A percentile compares a stretch with the other conserved stretches of the same genome.
These are phyloP conservation scores for Mortierella hygrophila DNA, from an alignment of 192 early-diverging fungal species.

Conservation along the genomic window DNA sequence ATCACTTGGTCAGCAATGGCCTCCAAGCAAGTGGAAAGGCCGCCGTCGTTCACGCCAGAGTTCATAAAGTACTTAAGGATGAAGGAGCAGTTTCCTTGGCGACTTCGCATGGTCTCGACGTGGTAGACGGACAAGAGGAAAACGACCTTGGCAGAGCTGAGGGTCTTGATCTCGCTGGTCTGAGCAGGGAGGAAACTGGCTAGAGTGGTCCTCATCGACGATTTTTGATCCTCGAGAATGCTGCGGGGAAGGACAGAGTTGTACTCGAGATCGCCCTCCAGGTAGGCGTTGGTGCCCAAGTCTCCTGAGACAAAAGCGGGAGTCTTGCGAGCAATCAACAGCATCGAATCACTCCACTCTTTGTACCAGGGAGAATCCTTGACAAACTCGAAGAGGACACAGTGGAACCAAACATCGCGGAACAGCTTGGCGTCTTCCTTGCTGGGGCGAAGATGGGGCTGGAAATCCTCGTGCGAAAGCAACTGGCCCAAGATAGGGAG, in stretches of 20 bases:
- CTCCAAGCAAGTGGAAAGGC: slow-evolving; percentile 81
- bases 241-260: slow-evolving; percentile 81
- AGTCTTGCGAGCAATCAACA: slow-evolving; percentile 84
- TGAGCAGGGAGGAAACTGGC: slow-evolving; percentile 69
- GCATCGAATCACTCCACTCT: slow-evolving; percentile 79
- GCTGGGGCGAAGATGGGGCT: slow-evolving; percentile 65
- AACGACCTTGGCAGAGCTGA: slow-evolving; percentile 79
- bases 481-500: slow-evolving; percentile 73
- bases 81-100: slow-evolving; percentile 74
- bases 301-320: slow-evolving; percentile 83
- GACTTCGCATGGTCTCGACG: slow-evolving; percentile 84
- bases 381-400: slow-evolving; percentile 82
- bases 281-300: slow-evolving; percentile 71
- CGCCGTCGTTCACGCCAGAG: slow-evolving; percentile 83
- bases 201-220: slow-evolving; percentile 69
- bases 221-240: slow-evolving; percentile 61
- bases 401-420: slow-evolving; percentile 93
- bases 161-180: slow-evolving; percentile 64
- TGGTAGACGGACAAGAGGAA: slow-evolving; percentile 89
- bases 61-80: slow-evolving; percentile 90
- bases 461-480: slow-evolving; percentile 69
- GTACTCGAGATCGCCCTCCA: slow-evolving; percentile 90
- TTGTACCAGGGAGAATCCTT: slow-evolving; percentile 79
- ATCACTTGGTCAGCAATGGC: slow-evolving; percentile 78
- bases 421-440: slow-evolving; percentile 78